Percentiles rank a stretch among this genome's conserved stretches.
phyloP scores from a whole-genome alignment of 805 yeast species.

The Jamesozyma spencerorum region DNA sequence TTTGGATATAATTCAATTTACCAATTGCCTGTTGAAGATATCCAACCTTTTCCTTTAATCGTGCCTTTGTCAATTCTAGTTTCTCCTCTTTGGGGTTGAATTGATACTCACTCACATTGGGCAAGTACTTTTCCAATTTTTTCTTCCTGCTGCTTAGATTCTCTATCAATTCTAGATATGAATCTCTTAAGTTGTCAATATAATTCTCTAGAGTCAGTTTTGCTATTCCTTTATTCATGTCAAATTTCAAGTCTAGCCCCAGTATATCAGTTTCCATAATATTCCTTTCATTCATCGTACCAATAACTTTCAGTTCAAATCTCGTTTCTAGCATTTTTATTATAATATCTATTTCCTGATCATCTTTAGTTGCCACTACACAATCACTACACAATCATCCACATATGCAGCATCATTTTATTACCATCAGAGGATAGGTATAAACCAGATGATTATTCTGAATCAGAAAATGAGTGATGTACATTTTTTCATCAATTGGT shows the following conservation, averaged over 20 bases:
- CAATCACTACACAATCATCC: too few species aligned
- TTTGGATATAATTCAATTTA: background rate
- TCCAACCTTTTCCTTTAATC: background rate
- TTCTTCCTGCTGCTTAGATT: background rate
- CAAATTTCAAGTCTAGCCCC: background rate
- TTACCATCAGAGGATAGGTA: background rate
- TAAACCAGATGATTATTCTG: background rate
- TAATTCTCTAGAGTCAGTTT: background rate
- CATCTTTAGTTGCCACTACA: background rate
- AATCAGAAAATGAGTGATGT: background rate
- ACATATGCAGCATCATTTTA: background rate
- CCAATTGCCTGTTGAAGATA: conserved; percentile 1
- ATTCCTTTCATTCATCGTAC: background rate
- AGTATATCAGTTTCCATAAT: background rate
- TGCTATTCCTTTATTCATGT: background rate
- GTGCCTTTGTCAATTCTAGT: background rate
- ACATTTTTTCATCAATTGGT: too few species aligned
- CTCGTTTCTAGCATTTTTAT: background rate
- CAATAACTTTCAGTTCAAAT: background rate
- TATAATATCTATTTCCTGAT: background rate
- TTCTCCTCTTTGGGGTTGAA: conserved; percentile 1
- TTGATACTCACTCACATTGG: background rate
- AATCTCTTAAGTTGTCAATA: background rate
- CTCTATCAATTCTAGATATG: background rate
- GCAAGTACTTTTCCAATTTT: background rate